Percentiles rank a stretch among this genome's conserved stretches.
phyloP scores from a whole-genome alignment of 441 rosid genomes.

The Capsella rubella region DNA sequence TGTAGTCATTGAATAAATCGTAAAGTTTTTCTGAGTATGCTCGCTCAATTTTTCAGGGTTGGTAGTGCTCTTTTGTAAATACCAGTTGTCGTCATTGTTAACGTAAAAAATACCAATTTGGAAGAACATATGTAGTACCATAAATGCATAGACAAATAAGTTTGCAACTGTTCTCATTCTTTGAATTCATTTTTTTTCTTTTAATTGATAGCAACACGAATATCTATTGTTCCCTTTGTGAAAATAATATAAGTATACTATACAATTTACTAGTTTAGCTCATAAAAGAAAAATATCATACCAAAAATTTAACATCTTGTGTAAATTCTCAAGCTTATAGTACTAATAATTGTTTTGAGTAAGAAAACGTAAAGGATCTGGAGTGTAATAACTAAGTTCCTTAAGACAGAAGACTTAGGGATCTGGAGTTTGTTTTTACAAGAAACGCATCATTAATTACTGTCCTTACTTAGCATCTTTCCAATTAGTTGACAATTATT shows the following conservation, averaged over 20 bases:
- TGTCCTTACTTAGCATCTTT: constrained; percentile 34
- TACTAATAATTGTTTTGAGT: constrained; percentile 7
- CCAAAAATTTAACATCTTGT: neutral
- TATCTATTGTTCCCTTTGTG: no score
- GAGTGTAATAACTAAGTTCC: constrained; percentile 37
- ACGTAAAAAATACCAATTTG: neutral
- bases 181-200: no score
- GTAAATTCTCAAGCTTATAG: neutral
- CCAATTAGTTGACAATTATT: neutral
- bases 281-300: neutral
- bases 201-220: neutral
- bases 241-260: neutral
- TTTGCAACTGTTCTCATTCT: neutral
- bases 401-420: constrained; percentile 51
- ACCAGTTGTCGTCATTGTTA: neutral
- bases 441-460: constrained; percentile 48
- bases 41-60: neutral
- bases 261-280: neutral
- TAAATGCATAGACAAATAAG: neutral
- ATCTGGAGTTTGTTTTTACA: constrained; percentile 40
- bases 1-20: neutral
- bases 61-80: neutral
- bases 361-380: constrained; percentile 35
- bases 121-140: neutral
- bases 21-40: neutral